These are phyloP conservation scores for Physcomitrellopsis africana DNA, from an alignment of 225 moss, liverwort and hornwort genomes.

Conservation along the genomic window DNA sequence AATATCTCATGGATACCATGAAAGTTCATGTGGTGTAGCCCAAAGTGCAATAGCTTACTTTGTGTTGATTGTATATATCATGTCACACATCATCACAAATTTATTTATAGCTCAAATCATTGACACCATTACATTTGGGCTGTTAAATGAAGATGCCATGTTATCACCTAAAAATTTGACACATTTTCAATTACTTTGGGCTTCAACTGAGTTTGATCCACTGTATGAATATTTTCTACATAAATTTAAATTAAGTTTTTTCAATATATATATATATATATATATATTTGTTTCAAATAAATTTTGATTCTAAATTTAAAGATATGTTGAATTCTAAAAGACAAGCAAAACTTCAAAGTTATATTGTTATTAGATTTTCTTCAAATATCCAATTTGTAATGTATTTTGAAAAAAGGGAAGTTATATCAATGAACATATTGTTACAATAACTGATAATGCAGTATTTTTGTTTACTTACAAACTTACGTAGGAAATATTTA, in stretches of 20 bases:
- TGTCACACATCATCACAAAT: constrained; percentile 79
- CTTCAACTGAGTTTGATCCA: constrained; percentile 67
- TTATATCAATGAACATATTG: too few relatives aligned
- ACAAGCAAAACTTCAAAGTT: too few relatives aligned
- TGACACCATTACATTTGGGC: constrained; percentile 85
- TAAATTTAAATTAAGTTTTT: not conserved
- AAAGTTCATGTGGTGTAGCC: constrained; percentile 62
- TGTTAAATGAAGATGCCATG: constrained; percentile 85
- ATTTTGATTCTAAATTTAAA: too few relatives aligned
- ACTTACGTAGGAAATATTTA: too few relatives aligned
- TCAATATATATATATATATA: too few relatives aligned
- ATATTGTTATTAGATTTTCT: too few relatives aligned
- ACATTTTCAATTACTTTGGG: constrained; percentile 69
- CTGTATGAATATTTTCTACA: constrained; percentile 27
- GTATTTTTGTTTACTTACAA: too few relatives aligned
- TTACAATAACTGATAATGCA: too few relatives aligned
- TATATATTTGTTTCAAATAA: too few relatives aligned
- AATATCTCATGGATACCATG: constrained; percentile 36
- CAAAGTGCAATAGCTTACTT: constrained; percentile 63
- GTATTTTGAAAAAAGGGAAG: too few relatives aligned
- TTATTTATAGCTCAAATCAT: constrained; percentile 93
- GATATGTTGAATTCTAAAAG: too few relatives aligned
- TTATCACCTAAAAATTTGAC: constrained; percentile 69
- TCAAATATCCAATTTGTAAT: too few relatives aligned
- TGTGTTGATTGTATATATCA: constrained; percentile 62